Base-by-base conservation (phyloP, 139 green algal species). In the Chlamydomonas eustigma region DNA sequence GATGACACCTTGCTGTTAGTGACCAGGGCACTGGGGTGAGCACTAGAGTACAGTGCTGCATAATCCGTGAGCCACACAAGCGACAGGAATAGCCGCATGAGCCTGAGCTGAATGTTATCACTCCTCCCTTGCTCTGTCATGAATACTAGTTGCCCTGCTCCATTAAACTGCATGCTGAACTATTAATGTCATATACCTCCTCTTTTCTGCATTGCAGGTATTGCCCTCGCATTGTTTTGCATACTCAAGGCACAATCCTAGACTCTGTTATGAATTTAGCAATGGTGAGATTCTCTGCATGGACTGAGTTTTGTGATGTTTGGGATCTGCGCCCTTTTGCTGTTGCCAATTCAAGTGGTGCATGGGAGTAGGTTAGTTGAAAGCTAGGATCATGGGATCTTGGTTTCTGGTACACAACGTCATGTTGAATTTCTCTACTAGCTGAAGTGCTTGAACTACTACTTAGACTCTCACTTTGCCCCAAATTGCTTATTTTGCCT, bases 1-100 rank as follows among this genome's bases (percentile, higher is more conserved):
- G 91, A 96, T 79, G 91, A 96, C 83, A 89, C 85, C 5, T 95
- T 93, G 82, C 75, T 95, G 73, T 88, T 96, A 64, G 91, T 83
- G 0, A 74, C 75, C 3, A 80, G 91, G 3, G 85, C 83, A 33
- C 76, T 92, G 50, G 76, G 36, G 44, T 58, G 44, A n/a, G n/a
- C n/a, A n/a, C n/a, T n/a, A n/a, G n/a, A n/a, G n/a, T n/a, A n/a
- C n/a, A 58, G 44, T 58, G 44, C 44, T 58, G 12, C 44, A 12
- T 58, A 58, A 58, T 18, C 44, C 18, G 12, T 58, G 44, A 58
- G 44, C 18, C 12, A 28, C 44, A 28, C 12, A 18, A 58, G 12
- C 12, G 12, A 28, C 12, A 58, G 12, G 18, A 58, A 12, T 58
- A 18, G 44, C 44, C 44, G 12, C 44, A 28, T 12, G 12, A 18